Conservation (phyloP, 1,284 basidiomycete genomes). For the Cerrena zonata region DNA sequence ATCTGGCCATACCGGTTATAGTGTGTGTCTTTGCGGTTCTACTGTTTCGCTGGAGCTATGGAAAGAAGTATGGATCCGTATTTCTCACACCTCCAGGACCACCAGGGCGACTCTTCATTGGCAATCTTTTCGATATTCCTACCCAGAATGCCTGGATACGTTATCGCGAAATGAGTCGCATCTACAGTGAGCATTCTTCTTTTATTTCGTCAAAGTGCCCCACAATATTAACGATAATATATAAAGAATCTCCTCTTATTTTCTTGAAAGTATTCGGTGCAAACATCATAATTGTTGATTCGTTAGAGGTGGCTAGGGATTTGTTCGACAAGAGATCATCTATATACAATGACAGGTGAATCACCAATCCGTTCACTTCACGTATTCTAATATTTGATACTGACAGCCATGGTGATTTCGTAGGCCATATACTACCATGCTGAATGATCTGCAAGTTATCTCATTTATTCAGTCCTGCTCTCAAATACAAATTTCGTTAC, state of each 20-base stretch:
- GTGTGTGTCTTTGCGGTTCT: too few relatives aligned
- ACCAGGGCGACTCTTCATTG: background rate
- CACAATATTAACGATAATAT: background rate
- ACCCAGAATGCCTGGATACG: background rate
- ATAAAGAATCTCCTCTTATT: background rate
- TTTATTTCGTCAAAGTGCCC: background rate
- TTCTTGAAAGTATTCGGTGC: constrained; percentile 22
- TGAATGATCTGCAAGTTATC: constrained; percentile 30
- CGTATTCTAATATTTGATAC: background rate
- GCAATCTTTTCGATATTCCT: background rate
- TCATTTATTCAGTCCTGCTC: background rate
- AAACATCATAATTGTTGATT: constrained; percentile 23
- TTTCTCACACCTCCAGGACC: constrained; percentile 2
- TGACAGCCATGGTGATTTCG: constrained; percentile 17
- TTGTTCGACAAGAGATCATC: background rate
- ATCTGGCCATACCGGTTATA: too few relatives aligned
- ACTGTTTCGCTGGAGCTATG: too few relatives aligned
- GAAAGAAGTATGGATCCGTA: too few relatives aligned
- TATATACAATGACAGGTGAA: background rate
- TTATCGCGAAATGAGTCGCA: background rate
- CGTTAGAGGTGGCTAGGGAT: background rate
- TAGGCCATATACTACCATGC: constrained; percentile 29
- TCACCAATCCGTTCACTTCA: background rate
- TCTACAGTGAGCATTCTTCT: background rate
- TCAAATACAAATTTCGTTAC: background rate